Evolutionary conservation across 306 rosid species (phyloP).

Genomic region (Styphnolobium japonicum): DNA sequence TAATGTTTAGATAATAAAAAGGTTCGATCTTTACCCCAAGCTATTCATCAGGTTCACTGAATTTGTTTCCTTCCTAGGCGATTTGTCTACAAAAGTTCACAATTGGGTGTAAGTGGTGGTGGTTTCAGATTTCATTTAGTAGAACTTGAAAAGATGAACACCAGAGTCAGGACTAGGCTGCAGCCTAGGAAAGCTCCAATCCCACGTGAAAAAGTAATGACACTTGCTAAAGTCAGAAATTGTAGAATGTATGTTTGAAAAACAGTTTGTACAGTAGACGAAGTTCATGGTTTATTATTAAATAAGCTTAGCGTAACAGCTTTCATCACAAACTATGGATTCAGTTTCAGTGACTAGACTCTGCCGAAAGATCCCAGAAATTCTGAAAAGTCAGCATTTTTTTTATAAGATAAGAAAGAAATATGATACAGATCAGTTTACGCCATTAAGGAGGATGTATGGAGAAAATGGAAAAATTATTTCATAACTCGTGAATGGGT

Average conservation of each 20-base stretch:
- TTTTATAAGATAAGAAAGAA: background rate
- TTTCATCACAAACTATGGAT: conserved; percentile 30
- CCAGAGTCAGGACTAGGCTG: conserved; percentile 39
- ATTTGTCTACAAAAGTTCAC: background rate
- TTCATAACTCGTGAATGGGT: background rate
- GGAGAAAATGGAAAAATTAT: background rate
- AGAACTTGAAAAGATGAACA: conserved; percentile 44
- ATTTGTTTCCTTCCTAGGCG: conserved; percentile 10
- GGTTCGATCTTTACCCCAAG: conserved; percentile 39
- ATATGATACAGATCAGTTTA: conserved; percentile 8
- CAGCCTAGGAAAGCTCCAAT: conserved; percentile 49
- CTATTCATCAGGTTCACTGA: conserved; percentile 31
- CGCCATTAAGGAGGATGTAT: background rate
- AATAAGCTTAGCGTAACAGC: background rate
- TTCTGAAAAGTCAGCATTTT: conserved; percentile 1
- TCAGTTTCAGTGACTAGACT: conserved; percentile 15
- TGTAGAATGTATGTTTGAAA: conserved; percentile 31
- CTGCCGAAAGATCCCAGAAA: conserved; percentile 18
- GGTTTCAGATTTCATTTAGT: conserved; percentile 42
- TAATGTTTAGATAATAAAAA: conserved; percentile 19
- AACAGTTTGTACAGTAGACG: conserved; percentile 44
- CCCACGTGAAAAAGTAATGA: conserved; percentile 48
- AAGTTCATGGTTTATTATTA: conserved; percentile 20
- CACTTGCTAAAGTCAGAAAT: conserved; percentile 7
- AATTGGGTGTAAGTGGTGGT: conserved; percentile 25